Base-by-base conservation (phyloP, 257 asterid species). In the Fraxinus pennsylvanica region DNA sequence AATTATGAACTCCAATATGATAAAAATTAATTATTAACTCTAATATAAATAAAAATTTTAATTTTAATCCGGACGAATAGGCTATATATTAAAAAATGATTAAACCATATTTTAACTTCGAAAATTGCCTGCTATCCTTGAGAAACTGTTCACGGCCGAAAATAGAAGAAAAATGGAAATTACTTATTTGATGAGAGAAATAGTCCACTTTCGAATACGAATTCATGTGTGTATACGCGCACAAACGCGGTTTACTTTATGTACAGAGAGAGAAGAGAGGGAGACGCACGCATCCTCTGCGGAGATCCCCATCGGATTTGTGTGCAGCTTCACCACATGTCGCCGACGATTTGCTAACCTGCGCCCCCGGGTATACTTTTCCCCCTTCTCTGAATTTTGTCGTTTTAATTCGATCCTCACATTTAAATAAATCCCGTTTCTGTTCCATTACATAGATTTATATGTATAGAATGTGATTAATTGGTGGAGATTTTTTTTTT, bases 301-400 rank as follows among this genome's bases (percentile, higher is more conserved):
- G 61, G 61, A 50, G 21, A 50, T 15, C 61, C 61, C 61, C n/a
- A 50, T 50, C 15, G 61, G 61, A 50, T 50, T 50, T 15, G 61
- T 50, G 61, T 17, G 17, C 61, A 50, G 6, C 21, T 50, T 50
- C 15, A 5, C 61, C 61, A 4, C 68, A 21, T 59, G 68, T 21
- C 68, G 68, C 68, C 68, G 68, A 22, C 68, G 68, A 9, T 12
- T 22, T n/a, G 68, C 68, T 59, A 59, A 22, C 68, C 32, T 59
- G 15, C 32, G 15, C 32, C 68, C 5, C 15, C 13, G 27, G 68
- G 68, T 59, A 22, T 17, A 29, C 10, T 59, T 59, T n/a, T 19
- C 8, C 21, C 5, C 25, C 8, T 54, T 54, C 65, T 17, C 6
- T 19, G 65, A 3, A 19, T 54, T 45, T 19, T 19, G 9, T 19